Evolutionary conservation across 23 red algal genomes (phyloP).

Genomic region (Gracilaria domingensis): DNA sequence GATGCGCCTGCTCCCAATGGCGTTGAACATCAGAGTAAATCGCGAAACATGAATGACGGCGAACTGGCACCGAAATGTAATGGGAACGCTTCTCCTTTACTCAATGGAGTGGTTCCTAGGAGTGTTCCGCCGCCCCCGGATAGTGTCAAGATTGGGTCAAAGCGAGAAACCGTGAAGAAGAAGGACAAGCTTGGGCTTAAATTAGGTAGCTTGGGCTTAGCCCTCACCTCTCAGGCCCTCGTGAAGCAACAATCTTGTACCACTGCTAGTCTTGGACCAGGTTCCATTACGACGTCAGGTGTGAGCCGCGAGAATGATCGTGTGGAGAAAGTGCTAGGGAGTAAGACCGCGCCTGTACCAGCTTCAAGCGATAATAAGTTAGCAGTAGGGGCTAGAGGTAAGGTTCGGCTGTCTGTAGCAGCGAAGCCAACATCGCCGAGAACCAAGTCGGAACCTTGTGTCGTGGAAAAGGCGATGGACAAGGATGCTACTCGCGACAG

Average conservation of each 20-base stretch:
- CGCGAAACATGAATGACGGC: not conserved
- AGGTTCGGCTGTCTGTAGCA: not conserved
- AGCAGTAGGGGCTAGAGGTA: not conserved
- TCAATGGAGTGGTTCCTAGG: not conserved
- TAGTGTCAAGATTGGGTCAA: not conserved
- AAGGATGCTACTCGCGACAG: not conserved
- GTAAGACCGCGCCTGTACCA: not conserved
- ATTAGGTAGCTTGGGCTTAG: not conserved
- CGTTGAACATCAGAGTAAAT: not conserved
- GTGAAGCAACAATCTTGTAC: not conserved
- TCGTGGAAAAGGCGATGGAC: not conserved
- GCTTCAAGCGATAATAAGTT: not conserved
- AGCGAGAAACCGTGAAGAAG: not conserved
- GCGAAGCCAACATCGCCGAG: not conserved
- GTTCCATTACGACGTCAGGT: not conserved
- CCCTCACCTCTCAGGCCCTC: not conserved
- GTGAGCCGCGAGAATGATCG: too few relatives aligned
- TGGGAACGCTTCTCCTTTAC: not conserved
- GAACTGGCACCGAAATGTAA: not conserved
- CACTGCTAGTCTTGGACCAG: not conserved
- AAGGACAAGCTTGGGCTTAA: slow-evolving; percentile 19
- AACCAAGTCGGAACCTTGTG: not conserved
- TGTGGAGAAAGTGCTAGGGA: not conserved
- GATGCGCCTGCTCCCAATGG: not conserved
- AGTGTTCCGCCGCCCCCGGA: not conserved